Percentiles rank a stretch among this genome's conserved stretches.
phyloP scores from a whole-genome alignment of 2,329 filamentous ascomycete genomes.

The Monilinia laxa region DNA sequence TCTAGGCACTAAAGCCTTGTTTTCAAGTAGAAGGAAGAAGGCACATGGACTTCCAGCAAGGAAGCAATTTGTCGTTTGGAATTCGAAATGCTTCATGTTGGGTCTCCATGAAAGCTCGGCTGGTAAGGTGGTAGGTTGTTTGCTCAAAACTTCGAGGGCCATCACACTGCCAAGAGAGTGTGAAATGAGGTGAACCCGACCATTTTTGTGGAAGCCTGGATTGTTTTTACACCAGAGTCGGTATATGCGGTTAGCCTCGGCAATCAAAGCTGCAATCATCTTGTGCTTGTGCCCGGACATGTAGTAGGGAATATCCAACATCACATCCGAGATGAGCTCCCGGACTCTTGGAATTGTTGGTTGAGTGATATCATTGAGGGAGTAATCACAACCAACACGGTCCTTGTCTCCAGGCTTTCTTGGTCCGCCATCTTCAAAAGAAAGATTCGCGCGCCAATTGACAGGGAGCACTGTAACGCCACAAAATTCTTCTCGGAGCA shows the following conservation, averaged over 20 bases:
- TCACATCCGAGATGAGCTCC: slow-evolving; percentile 92
- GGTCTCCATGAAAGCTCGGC: slow-evolving; percentile 37
- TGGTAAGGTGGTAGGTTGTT: slow-evolving; percentile 75
- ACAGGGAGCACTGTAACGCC: slow-evolving; percentile 92
- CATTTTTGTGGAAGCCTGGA: slow-evolving; percentile 74
- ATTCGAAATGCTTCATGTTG: slow-evolving; percentile 71
- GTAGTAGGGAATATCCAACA: slow-evolving; percentile 98
- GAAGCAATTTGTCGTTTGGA: slow-evolving; percentile 87
- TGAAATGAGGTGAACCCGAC: slow-evolving; percentile 86
- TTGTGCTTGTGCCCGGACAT: slow-evolving; percentile 93
- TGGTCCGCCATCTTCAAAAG: slow-evolving; percentile 76
- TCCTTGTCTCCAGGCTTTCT: slow-evolving; percentile 54
- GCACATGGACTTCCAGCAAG: slow-evolving; percentile 86
- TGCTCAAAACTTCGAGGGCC: slow-evolving; percentile 86
- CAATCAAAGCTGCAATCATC: slow-evolving; percentile 86
- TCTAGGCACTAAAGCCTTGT: slow-evolving; percentile 68
- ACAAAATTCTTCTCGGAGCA: slow-evolving; percentile 74
- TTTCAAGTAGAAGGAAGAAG: slow-evolving; percentile 88
- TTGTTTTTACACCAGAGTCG: slow-evolving; percentile 94
- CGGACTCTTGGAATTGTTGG: slow-evolving; percentile 88
- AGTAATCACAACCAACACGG: slow-evolving; percentile 61
- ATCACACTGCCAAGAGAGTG: slow-evolving; percentile 95
- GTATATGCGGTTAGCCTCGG: slow-evolving; percentile 94
- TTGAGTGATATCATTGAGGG: slow-evolving; percentile 87
- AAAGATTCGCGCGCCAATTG: slow-evolving; percentile 89